Percentiles rank a stretch among this genome's conserved stretches.
phyloP scores from a whole-genome alignment of 225 moss, liverwort and hornwort species.

The Neckera pumila region DNA sequence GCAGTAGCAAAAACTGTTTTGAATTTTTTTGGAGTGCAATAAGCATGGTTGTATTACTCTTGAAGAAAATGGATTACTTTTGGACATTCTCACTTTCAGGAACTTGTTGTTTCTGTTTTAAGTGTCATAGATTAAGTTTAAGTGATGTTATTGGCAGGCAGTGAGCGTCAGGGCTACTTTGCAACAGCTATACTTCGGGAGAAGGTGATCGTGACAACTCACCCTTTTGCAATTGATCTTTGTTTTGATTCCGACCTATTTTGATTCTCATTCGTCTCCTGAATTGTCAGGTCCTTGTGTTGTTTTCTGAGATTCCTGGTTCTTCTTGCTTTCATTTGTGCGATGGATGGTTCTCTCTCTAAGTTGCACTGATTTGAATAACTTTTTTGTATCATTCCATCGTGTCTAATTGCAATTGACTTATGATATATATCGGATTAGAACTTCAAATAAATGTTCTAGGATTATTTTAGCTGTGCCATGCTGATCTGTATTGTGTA shows the following conservation, averaged over 20 bases:
- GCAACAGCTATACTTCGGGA: conserved; percentile 47
- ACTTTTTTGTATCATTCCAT: background rate
- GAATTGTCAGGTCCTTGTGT: background rate
- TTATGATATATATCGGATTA: background rate
- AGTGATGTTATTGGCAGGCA: conserved; percentile 9
- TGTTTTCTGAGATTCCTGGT: background rate
- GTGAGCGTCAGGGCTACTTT: conserved; percentile 41
- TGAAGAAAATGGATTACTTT: background rate
- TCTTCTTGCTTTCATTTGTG: background rate
- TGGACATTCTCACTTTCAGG: background rate
- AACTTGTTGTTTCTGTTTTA: background rate
- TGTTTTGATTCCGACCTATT: background rate
- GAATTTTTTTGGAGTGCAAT: background rate
- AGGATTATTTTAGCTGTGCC: background rate
- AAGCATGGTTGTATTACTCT: background rate
- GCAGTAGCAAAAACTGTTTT: background rate
- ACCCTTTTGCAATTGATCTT: background rate
- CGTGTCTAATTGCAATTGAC: background rate
- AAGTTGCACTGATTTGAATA: background rate
- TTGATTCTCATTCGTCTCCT: background rate
- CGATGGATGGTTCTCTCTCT: background rate
- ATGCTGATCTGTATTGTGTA: background rate
- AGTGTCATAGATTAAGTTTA: background rate
- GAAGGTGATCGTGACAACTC: conserved; percentile 18
- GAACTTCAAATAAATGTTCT: background rate